Percentiles rank a stretch among this genome's conserved stretches.
Conservation (phyloP, 441 rosid species). For the Jatropha multifida region DNA sequence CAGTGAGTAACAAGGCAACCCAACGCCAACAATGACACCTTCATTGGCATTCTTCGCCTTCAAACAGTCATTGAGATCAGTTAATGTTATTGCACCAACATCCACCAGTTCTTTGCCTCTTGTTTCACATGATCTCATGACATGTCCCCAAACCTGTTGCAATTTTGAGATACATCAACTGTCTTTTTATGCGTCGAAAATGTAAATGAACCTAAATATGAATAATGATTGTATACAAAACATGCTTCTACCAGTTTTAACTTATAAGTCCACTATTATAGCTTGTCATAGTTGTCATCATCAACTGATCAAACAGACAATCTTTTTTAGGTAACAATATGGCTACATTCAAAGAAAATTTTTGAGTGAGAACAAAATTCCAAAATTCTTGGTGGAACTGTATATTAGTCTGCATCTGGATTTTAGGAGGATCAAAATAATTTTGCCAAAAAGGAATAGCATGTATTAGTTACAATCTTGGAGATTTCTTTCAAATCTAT, state of each 20-base stretch:
- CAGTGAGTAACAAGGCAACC: slow-evolving; percentile 64
- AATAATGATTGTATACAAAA: not conserved
- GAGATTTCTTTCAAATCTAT: not conserved
- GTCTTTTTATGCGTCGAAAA: not conserved
- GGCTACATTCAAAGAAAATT: not conserved
- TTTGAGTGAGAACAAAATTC: not conserved
- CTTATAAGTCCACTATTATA: not conserved
- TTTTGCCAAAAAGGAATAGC: not conserved
- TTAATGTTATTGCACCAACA: slow-evolving; percentile 42
- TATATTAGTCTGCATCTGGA: not conserved
- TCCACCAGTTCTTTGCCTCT: slow-evolving; percentile 69
- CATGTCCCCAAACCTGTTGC: slow-evolving; percentile 58
- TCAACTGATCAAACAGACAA: not conserved
- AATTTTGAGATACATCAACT: slow-evolving; percentile 1
- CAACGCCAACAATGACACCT: slow-evolving; percentile 48
- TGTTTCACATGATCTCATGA: slow-evolving; percentile 58
- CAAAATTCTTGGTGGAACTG: not conserved
- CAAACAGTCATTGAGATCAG: slow-evolving; percentile 54
- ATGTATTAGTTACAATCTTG: not conserved
- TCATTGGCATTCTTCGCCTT: slow-evolving; percentile 52
- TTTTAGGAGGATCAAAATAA: not conserved
- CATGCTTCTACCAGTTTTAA: not conserved
- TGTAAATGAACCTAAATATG: not conserved
- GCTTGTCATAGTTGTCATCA: not conserved
- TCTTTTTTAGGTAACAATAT: not conserved